Evolutionary conservation across 129 eudicot genomes (phyloP).

Genomic region (Pseudognaphalium luteoalbum): DNA sequence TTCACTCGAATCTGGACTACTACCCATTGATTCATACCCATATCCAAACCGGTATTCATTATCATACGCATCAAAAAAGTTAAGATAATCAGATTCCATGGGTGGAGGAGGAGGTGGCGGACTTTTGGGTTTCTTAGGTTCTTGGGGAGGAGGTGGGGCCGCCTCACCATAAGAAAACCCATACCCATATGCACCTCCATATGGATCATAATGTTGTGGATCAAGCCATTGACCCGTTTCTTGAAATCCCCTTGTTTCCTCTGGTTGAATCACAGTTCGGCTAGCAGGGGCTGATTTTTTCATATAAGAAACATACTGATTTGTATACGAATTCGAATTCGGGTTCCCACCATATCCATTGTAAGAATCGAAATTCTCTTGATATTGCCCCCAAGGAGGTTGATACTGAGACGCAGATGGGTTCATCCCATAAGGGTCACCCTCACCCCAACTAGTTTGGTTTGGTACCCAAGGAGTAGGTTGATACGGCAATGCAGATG

Average conservation of each 20-base stretch:
- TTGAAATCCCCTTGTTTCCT: slow-evolving; percentile 45
- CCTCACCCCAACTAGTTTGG: slow-evolving; percentile 37
- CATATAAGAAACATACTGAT: slow-evolving; percentile 59
- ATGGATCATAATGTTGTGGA: slow-evolving; percentile 42
- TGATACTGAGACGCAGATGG: slow-evolving; percentile 35
- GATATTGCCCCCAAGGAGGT: slow-evolving; percentile 34
- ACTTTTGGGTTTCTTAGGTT: slow-evolving; percentile 39
- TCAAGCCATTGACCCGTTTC: slow-evolving; percentile 35
- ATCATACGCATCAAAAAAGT: slow-evolving; percentile 64
- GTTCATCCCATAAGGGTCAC: slow-evolving; percentile 30
- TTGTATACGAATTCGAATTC: slow-evolving; percentile 36
- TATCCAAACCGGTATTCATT: slow-evolving; percentile 36
- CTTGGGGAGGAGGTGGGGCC: slow-evolving; percentile 28
- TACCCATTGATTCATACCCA: slow-evolving; percentile 59
- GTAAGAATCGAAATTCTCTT: slow-evolving; percentile 30
- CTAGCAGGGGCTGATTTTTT: slow-evolving; percentile 63
- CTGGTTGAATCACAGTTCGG: slow-evolving; percentile 64
- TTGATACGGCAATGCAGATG: slow-evolving; percentile 34
- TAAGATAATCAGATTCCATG: slow-evolving; percentile 69
- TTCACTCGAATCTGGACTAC: slow-evolving; percentile 90
- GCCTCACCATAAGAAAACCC: slow-evolving; percentile 46
- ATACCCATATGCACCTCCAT: slow-evolving; percentile 46
- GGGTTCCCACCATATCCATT: slow-evolving; percentile 41
- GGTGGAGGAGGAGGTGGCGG: slow-evolving; percentile 73
- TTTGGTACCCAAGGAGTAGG: slow-evolving; percentile 37